These are phyloP conservation scores for Ceratocystis smalleyi DNA, from an alignment of 2,329 filamentous ascomycete genomes.

Conservation along the genomic window DNA sequence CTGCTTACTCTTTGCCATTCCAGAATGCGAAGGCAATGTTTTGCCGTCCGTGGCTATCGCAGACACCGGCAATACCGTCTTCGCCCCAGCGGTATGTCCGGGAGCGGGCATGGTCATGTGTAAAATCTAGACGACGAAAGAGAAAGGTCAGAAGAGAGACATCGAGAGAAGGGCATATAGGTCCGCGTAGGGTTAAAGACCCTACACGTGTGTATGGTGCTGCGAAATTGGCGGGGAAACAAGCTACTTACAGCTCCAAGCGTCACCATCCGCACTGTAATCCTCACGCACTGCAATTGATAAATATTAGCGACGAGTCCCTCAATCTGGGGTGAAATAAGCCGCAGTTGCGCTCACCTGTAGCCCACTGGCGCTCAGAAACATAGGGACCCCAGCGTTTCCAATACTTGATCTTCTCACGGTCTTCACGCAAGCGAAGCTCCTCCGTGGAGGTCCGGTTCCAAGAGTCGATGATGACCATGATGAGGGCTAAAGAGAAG, in stretches of 20 bases:
- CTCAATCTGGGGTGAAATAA: background rate
- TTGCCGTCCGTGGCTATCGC: conserved; percentile 73
- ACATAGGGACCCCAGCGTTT: conserved; percentile 97
- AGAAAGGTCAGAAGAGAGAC: background rate
- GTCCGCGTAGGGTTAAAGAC: conserved; percentile 21
- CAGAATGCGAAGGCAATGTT: conserved; percentile 94
- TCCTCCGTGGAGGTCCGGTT: conserved; percentile 84
- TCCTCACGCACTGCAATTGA: conserved; percentile 59
- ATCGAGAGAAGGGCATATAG: background rate
- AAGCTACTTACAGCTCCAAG: conserved; percentile 69
- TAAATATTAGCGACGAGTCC: conserved; percentile 18
- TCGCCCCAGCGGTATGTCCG: conserved; percentile 91
- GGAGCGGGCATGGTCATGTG: conserved; percentile 78
- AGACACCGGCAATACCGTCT: conserved; percentile 91
- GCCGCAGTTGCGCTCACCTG: conserved; percentile 39
- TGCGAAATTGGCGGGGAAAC: background rate
- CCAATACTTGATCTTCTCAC: conserved; percentile 77
- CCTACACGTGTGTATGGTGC: background rate
- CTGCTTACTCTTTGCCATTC: conserved; percentile 77
- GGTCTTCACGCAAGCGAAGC: conserved; percentile 73
- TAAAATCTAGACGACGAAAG: conserved; percentile 50
- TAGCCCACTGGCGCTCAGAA: conserved; percentile 89
- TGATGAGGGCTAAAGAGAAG: conserved; percentile 27
- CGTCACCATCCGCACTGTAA: conserved; percentile 78
- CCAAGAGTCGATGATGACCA: conserved; percentile 82